Base-by-base conservation (phyloP, 1,139 yeast species). In the Scheffersomyces titani region DNA sequence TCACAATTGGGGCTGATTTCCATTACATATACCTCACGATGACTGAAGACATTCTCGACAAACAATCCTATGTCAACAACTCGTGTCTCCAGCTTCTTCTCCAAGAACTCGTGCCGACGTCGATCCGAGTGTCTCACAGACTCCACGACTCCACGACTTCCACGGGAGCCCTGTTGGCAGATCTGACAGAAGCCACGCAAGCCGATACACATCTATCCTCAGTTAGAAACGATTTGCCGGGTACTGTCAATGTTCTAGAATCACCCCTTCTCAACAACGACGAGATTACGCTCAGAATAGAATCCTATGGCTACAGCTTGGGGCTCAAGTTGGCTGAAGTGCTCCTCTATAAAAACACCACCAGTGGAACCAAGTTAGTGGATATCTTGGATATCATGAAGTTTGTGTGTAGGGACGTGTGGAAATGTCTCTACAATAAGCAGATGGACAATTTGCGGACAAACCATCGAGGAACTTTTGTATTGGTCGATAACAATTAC, bases 381-480 rank as follows among this genome's bases (percentile, higher is more conserved):
- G 94, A 90, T 60, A 79, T 89, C 21, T 72, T 93, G 52, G 94
- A 91, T 63, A 84, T 92, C 53, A 90, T 93, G 92, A 93, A 93
- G 73, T 92, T 92, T 67, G 85, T 93, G 1, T 92, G 98, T 71
- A 84, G 97, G 53, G 98, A 94, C 65, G 89, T 93, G 46, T 93
- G 98, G 98, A 86, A 84, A 64, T 75, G 83, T 54, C 69, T 93
- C 48, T 92, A 86, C 73, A 85, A 87, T 51, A 94, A 92, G 71
- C 98, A 90, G 72, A 91, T 94, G 80, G 97, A 92, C 71, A 92
- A 92, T 66, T 78, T 94, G 59, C 83, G 97, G 61, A 94, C 99
- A 1, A 94, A 94, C 70, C 98, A 94, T 70, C 75, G 97, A 53
- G 92, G 96, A 5, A 89, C 94, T 0, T 91, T 87, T 72, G 96